phyloP scores from a whole-genome alignment of 2,329 filamentous ascomycete species.

The Xylaria sp. region DNA sequence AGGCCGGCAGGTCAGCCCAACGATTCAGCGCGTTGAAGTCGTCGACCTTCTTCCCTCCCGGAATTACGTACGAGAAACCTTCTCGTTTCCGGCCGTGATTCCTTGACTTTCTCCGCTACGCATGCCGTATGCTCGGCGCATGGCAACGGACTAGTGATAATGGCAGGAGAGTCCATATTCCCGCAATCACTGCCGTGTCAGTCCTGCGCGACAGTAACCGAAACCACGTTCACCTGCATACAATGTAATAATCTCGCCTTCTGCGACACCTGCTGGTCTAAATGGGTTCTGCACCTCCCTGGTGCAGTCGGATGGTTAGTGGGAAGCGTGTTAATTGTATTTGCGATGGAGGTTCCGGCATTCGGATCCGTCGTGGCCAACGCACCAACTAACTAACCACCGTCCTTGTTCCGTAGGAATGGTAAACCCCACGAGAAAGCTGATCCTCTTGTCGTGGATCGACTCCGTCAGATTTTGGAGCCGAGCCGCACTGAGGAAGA shows the following conservation, averaged over 20 bases:
- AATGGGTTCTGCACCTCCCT: slow-evolving; percentile 40
- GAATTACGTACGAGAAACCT: slow-evolving; percentile 29
- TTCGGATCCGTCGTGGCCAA: background rate
- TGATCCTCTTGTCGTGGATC: slow-evolving; percentile 39
- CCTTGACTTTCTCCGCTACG: slow-evolving; percentile 12
- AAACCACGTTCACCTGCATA: slow-evolving; percentile 41
- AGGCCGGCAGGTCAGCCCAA: slow-evolving; percentile 12
- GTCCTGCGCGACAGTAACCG: slow-evolving; percentile 37
- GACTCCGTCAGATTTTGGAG: slow-evolving; percentile 42
- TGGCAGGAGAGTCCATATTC: slow-evolving; percentile 24
- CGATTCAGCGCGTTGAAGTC: slow-evolving; percentile 8
- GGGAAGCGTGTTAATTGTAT: slow-evolving; percentile 17
- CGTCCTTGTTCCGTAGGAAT: slow-evolving; percentile 35
- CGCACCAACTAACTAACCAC: slow-evolving; percentile 25
- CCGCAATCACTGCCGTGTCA: slow-evolving; percentile 39
- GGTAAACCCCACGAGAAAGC: slow-evolving; percentile 43
- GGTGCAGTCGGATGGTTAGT: slow-evolving; percentile 41
- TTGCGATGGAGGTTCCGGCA: background rate
- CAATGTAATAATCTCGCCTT: slow-evolving; percentile 44
- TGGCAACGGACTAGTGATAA: slow-evolving; percentile 12
- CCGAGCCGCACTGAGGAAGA: slow-evolving; percentile 40
- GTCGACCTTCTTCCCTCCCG: slow-evolving; percentile 15
- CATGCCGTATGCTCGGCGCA: slow-evolving; percentile 20
- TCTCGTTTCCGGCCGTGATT: slow-evolving; percentile 15
- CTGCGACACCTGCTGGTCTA: slow-evolving; percentile 41